Evolutionary conservation across 2,329 filamentous ascomycete species (phyloP), one percentile per base, ranked within the genome.

Genomic region (Penicillium polonicum): DNA sequence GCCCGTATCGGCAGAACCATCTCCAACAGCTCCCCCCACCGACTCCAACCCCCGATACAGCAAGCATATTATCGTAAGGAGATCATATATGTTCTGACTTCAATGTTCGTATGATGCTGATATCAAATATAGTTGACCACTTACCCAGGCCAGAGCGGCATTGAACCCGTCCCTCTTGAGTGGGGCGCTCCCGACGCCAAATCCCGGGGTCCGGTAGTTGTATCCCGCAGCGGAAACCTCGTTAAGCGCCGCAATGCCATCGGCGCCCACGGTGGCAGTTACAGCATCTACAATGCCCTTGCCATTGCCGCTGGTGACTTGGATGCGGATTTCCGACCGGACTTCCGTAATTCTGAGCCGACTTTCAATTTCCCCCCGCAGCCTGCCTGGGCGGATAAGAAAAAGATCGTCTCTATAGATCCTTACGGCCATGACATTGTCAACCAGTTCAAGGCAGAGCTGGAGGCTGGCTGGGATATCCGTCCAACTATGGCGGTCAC

Each of bases 331-430:
- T 92, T 97, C 76, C 89, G 84, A 68, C 86, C 88, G 12, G 86
- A 89, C 71, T 88, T 89, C 73, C 88, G 87, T 61, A 91, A 97
- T 74, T 96, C 92, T 10, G 90, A 97, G 74, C 94, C 94, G 13
- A 92, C 92, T n/a, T 90, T 86, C 23, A 85, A 88, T 52, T 91
- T 97, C 70, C 92, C 92, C 0, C 92, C 91, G 8, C 96, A 96
- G 68, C 87, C 90, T 8, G 86, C 94, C 76, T 99, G 93, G 93
- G 85, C 84, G 27, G 90, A 96, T 71, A 85, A 84, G 69, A 91
- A 91, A 75, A 97, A 97, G 80, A 97, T 99, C 62, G 93, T 97
- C 15, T 91, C 93, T 19, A 96, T 99, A 91, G 94, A 97, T 72
- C 93, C 93, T 0, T 90, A 89, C 74, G 93, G 94, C 7, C 94